These are phyloP conservation scores for Cucumis hystrix DNA, from an alignment of 306 rosid species.

Conservation along the genomic window DNA sequence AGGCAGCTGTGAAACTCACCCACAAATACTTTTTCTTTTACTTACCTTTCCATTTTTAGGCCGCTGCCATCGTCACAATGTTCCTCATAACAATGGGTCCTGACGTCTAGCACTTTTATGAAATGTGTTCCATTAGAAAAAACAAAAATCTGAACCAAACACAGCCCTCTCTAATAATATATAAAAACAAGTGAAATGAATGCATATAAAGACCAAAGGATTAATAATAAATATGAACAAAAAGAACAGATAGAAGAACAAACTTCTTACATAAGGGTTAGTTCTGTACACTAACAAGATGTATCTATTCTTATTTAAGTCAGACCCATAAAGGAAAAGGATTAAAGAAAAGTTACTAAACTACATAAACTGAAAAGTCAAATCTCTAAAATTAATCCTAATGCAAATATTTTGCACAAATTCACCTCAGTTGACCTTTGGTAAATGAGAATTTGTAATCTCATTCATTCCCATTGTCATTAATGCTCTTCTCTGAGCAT, in stretches of 20 bases:
- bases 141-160: neutral
- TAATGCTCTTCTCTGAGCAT: slow-evolving; percentile 20
- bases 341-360: neutral
- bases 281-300: neutral
- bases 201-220: neutral
- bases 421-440: neutral
- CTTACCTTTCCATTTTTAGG: no score
- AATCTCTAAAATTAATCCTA: neutral
- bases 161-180: neutral
- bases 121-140: neutral
- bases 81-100: neutral
- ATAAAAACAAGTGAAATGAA: neutral
- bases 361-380: slow-evolving; percentile 1
- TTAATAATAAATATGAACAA: neutral
- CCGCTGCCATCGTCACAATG: neutral
- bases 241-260: neutral
- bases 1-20: no score
- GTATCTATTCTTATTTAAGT: neutral
- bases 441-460: neutral
- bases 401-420: neutral
- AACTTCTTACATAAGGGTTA: neutral
- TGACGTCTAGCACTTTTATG: neutral
- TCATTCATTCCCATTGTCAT: slow-evolving; percentile 7
- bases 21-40: no score
- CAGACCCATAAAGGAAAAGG: neutral